Percentiles rank a stretch among this genome's conserved stretches.
phyloP scores from a whole-genome alignment of 495 filamentous ascomycete species.

The Penicillium cosmopolitanum region DNA sequence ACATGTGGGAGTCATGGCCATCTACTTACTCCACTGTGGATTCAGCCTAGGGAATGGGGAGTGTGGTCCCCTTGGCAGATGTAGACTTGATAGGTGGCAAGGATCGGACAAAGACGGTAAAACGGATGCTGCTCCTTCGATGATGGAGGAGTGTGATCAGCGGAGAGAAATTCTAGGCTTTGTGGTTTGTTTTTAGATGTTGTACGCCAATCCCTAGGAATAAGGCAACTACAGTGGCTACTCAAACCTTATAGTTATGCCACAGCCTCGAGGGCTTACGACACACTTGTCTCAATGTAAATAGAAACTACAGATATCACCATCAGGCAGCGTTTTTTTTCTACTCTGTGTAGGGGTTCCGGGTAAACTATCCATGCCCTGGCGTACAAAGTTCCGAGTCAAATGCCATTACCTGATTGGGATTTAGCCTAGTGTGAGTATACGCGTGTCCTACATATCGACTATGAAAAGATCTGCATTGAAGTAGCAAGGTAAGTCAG shows the following conservation, averaged over 20 bases:
- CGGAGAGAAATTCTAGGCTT: constrained; percentile 2
- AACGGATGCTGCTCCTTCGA: constrained; percentile 14
- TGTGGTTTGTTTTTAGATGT: not conserved
- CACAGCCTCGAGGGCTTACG: constrained; percentile 3
- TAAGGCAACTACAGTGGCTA: not conserved
- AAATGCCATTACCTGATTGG: constrained; percentile 16
- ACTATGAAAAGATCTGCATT: constrained; percentile 23
- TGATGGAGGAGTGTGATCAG: constrained; percentile 13
- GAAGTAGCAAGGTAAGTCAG: constrained; percentile 8
- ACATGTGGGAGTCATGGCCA: constrained; percentile 24
- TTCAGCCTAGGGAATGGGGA: constrained; percentile 19
- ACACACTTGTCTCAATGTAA: not conserved
- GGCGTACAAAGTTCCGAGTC: constrained; percentile 13
- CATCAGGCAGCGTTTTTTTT: not conserved
- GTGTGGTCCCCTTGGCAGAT: constrained; percentile 21
- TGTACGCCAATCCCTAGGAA: not conserved
- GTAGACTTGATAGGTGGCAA: constrained; percentile 15
- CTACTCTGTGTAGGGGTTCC: not conserved
- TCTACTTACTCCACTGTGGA: constrained; percentile 35
- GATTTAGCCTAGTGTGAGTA: constrained; percentile 11
- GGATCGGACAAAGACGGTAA: constrained; percentile 23
- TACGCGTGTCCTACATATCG: constrained; percentile 22
- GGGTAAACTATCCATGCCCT: not conserved
- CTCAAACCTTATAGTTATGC: not conserved
- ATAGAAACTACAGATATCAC: not conserved